These are phyloP conservation scores for Cucumis cinereus DNA, from an alignment of 306 rosid genomes.

Conservation along the genomic window DNA sequence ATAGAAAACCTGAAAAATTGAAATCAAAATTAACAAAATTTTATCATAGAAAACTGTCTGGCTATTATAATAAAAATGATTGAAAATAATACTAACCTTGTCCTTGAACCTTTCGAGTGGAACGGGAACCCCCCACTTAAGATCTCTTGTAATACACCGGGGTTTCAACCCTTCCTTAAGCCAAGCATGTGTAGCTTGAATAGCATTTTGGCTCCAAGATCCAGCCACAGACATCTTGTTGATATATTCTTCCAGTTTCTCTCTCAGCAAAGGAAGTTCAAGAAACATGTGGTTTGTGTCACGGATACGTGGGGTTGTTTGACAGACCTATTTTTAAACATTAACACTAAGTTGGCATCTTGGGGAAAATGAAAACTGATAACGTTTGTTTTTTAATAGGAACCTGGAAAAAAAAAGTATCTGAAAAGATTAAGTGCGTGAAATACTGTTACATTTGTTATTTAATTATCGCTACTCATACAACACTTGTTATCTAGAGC, in stretches of 20 bases:
- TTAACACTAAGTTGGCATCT: background rate
- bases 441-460: background rate
- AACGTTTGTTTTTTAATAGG: no score
- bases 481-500: background rate
- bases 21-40: background rate
- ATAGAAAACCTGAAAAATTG: slow-evolving; percentile 62
- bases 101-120: slow-evolving; percentile 80
- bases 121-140: slow-evolving; percentile 99
- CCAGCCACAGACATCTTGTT: slow-evolving; percentile 66
- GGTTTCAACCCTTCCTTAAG: slow-evolving; percentile 72
- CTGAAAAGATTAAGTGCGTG: background rate
- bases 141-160: slow-evolving; percentile 87
- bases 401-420: background rate
- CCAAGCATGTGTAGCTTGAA: slow-evolving; percentile 84
- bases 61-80: background rate
- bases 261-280: slow-evolving; percentile 74
- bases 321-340: slow-evolving; percentile 50
- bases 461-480: background rate
- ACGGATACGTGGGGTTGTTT: slow-evolving; percentile 52
- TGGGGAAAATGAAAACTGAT: background rate
- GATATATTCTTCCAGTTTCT: slow-evolving; percentile 56
- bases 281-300: slow-evolving; percentile 90
- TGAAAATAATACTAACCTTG: slow-evolving; percentile 35
- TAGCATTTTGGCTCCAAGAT: slow-evolving; percentile 90
- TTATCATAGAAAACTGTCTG: background rate